Percentiles rank a stretch among this genome's conserved stretches.
These are phyloP conservation scores for Phylloporus sp. DNA, from an alignment of 768 basidiomycete species.

Conservation along the genomic window DNA sequence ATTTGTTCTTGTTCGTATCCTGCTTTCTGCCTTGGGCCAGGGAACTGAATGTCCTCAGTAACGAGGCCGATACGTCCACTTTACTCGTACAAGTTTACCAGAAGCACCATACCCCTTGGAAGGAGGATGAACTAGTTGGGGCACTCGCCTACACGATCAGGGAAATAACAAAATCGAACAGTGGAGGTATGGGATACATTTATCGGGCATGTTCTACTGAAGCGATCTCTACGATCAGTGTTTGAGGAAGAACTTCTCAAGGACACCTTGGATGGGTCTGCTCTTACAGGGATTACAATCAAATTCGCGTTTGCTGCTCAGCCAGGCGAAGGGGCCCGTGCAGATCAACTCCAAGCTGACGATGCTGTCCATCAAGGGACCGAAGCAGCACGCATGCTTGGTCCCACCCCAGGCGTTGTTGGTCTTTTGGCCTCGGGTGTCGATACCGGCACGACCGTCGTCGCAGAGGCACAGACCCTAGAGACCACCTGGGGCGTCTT, in stretches of 20 bases:
- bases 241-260: background rate
- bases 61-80: background rate
- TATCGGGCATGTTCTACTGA: background rate
- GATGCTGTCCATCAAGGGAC: background rate
- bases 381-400: background rate
- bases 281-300: background rate
- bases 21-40: background rate
- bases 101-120: background rate
- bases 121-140: background rate
- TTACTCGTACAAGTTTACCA: background rate
- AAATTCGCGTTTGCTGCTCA: background rate
- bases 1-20: background rate
- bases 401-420: background rate
- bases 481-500: background rate
- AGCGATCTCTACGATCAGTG: background rate
- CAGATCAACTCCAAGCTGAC: background rate
- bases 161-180: background rate
- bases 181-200: background rate
- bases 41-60: background rate
- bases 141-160: background rate
- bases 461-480: background rate
- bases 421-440: background rate
- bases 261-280: background rate
- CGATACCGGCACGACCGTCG: background rate
- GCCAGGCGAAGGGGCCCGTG: background rate